Evolutionary conservation across 2,329 filamentous ascomycete genomes (phyloP), one percentile per base, ranked within the genome.

Genomic region (Cadophora luteo-olivacea): DNA sequence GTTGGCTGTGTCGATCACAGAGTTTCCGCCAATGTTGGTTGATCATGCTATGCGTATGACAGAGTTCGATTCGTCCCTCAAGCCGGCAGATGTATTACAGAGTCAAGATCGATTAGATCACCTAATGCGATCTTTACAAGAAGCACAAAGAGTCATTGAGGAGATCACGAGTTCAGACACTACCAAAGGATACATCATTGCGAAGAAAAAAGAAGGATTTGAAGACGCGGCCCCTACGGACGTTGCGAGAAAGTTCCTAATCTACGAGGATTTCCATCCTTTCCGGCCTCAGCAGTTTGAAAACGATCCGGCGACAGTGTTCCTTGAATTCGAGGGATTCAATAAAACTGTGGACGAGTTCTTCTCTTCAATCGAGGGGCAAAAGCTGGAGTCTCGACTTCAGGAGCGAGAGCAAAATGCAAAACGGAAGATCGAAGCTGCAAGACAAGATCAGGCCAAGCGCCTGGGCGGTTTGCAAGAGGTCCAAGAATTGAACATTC

Each of bases 261-360:
- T 97, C 1, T 99, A 97, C 76, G 92, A 97, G 65, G 96, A 99
- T 75, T 98, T 97, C 75, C 95, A 98, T 74, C 96, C 96, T 0
- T 98, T 98, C 79, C 83, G 91, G 49, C 96, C 96, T 0, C 83
- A 85, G 25, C 95, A 98, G 73, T 92, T 97, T 70, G 87, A 90
- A 70, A 84, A 86, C 7, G 89, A 94, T 66, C 82, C 88, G 0
- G 81, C 84, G 0, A 86, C 90, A 29, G 86, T 88, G 3, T 88
- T 97, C 19, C 77, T 98, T 14, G 87, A 92, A 65, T 94, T 94
- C 72, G 86, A 93, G 7, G 91, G 90, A 11, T 98, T 97, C 83
- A 97, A 97, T 79, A 92, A 91, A 77, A 96, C 94, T 0, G 94
- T 97, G 0, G 96, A 99, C 77, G 93, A 97, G 73, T 99, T 97